Conservation (phyloP, 345 rosid species). For the Bruguiera sexangula region DNA sequence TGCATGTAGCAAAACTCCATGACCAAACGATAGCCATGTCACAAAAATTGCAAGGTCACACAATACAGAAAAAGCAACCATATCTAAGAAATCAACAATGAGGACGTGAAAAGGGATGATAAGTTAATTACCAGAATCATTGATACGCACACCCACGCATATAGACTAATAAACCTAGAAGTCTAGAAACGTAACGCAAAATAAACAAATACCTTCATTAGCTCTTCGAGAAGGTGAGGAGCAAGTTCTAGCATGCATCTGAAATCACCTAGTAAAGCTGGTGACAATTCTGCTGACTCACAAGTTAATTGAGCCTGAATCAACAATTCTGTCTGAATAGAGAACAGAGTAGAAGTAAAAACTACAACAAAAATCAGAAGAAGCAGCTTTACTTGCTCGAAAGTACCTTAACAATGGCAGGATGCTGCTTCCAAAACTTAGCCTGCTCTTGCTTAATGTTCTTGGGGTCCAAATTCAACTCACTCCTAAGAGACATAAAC, state of each 20-base stretch:
- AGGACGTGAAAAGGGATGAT: background rate
- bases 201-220: conserved; percentile 60
- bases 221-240: conserved; percentile 92
- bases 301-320: conserved; percentile 96
- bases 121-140: background rate
- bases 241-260: conserved; percentile 84
- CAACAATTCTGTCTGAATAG: conserved; percentile 83
- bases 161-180: too few relatives aligned
- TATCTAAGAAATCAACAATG: background rate
- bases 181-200: too few relatives aligned
- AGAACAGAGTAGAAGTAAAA: conserved; percentile 16
- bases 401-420: conserved; percentile 86
- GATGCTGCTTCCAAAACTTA: conserved; percentile 98
- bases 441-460: conserved; percentile 99
- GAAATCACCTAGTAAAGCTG: conserved; percentile 73
- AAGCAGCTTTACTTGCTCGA: conserved; percentile 1
- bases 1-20: conserved; percentile 27
- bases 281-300: conserved; percentile 67
- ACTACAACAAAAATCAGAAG: conserved; percentile 6
- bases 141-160: background rate
- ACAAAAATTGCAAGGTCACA: background rate
- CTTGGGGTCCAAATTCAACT: conserved; percentile 87
- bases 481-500: conserved; percentile 94
- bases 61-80: conserved; percentile 1
- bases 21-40: background rate